Conservation (phyloP, 1,284 basidiomycete species). For the Gomphus bonarii region DNA sequence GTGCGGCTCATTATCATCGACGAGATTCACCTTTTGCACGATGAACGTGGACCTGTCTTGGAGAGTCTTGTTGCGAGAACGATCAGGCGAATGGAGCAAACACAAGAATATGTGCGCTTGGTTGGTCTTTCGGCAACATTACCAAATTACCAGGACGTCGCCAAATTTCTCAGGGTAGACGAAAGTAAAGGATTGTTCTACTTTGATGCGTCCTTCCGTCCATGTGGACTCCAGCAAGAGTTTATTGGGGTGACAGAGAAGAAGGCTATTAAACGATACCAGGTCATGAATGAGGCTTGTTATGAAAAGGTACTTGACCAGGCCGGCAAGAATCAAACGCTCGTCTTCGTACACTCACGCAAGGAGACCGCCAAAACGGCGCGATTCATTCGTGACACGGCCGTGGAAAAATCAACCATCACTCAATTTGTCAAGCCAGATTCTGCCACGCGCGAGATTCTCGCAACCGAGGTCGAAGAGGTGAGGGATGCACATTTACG, state of each 20-base stretch:
- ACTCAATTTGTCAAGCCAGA: constrained; percentile 92
- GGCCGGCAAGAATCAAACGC: constrained; percentile 81
- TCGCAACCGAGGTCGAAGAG: constrained; percentile 76
- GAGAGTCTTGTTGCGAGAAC: constrained; percentile 90
- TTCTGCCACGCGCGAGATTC: constrained; percentile 78
- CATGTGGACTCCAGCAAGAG: constrained; percentile 92
- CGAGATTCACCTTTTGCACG: constrained; percentile 96
- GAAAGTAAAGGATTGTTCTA: constrained; percentile 90
- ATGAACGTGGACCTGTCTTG: constrained; percentile 96
- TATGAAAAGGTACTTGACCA: constrained; percentile 98
- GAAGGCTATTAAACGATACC: constrained; percentile 97
- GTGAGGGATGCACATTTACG: constrained; percentile 80
- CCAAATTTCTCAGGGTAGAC: constrained; percentile 94
- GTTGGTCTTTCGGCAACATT: constrained; percentile 95
- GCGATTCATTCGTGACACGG: constrained; percentile 88
- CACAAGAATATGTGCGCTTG: constrained; percentile 83
- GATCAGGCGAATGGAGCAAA: constrained; percentile 93
- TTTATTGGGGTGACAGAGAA: constrained; percentile 98
- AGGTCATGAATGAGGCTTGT: constrained; percentile 98
- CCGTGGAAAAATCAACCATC: constrained; percentile 94
- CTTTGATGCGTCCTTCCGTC: constrained; percentile 91
- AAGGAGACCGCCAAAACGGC: constrained; percentile 99
- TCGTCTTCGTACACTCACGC: constrained; percentile 97
- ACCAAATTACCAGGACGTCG: constrained; percentile 98
- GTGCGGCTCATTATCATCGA: constrained; percentile 97